A percentile compares a stretch with the other conserved stretches of the same genome.
Conservation (phyloP, 495 filamentous ascomycete species). For the Penicillium crystallinum region DNA sequence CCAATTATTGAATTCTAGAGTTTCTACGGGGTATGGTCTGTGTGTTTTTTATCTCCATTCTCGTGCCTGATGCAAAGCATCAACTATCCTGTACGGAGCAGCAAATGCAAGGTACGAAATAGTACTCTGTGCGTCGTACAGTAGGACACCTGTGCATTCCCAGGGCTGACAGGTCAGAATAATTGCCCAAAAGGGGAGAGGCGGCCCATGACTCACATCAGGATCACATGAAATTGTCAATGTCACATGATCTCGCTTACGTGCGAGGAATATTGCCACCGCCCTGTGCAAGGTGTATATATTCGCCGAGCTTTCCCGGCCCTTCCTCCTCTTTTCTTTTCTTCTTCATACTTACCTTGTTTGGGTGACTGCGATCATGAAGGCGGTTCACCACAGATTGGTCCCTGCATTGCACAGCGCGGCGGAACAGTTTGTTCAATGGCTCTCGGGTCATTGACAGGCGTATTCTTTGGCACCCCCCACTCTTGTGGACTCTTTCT, state of each 20-base stretch:
- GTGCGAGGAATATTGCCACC: conserved; percentile 17
- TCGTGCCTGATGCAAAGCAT: neutral
- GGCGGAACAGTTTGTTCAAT: conserved; percentile 56
- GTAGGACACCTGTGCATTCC: neutral
- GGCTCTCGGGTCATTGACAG: conserved; percentile 59
- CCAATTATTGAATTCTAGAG: conserved; percentile 42
- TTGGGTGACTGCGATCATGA: conserved; percentile 58
- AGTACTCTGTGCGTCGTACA: neutral
- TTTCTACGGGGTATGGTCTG: neutral
- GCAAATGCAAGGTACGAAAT: neutral
- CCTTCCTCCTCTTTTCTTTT: conserved; percentile 39
- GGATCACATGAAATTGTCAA: neutral
- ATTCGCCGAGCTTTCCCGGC: conserved; percentile 10
- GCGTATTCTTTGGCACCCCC: conserved; percentile 65
- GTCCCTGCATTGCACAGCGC: conserved; percentile 68
- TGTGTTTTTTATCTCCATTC: neutral
- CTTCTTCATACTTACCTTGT: conserved; percentile 75
- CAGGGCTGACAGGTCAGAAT: neutral
- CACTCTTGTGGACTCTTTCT: conserved; percentile 36
- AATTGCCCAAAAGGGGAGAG: neutral
- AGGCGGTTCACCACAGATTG: conserved; percentile 53
- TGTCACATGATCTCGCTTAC: neutral
- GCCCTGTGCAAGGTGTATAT: conserved; percentile 21
- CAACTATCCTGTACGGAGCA: neutral
- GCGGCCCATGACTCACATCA: neutral